These are phyloP conservation scores for Auriscalpium microsporum DNA, from an alignment of 768 basidiomycete genomes.

Conservation along the genomic window DNA sequence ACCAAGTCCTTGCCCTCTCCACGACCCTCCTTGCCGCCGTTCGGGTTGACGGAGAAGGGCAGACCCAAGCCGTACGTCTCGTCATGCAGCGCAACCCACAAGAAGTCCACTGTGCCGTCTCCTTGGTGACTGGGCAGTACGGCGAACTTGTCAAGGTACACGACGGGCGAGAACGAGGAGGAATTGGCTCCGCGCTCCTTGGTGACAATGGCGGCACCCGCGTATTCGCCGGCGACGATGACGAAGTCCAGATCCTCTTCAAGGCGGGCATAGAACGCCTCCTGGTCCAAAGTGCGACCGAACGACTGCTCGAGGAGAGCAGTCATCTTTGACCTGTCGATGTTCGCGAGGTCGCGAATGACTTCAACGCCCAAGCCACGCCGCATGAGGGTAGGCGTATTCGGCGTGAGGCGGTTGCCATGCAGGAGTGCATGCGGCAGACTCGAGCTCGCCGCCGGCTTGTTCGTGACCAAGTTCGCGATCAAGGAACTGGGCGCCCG, in stretches of 20 bases:
- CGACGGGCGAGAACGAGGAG: constrained; percentile 42
- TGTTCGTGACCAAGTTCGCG: constrained; percentile 96
- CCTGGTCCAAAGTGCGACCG: constrained; percentile 56
- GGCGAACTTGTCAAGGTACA: constrained; percentile 98
- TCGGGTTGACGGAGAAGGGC: constrained; percentile 89
- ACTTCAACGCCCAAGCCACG: constrained; percentile 84
- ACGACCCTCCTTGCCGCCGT: constrained; percentile 82
- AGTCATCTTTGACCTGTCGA: constrained; percentile 72
- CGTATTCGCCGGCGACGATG: constrained; percentile 92
- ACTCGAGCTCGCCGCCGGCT: constrained; percentile 91
- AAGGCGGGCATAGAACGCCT: constrained; percentile 73
- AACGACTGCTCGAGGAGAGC: constrained; percentile 86
- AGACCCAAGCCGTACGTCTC: constrained; percentile 96
- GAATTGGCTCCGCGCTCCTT: constrained; percentile 38
- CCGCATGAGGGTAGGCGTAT: constrained; percentile 90
- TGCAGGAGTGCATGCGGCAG: constrained; percentile 90
- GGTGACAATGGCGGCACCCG: constrained; percentile 91
- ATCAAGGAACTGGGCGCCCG: constrained; percentile 93
- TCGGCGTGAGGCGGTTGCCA: constrained; percentile 74
- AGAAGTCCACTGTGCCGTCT: constrained; percentile 97
- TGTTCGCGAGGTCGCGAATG: constrained; percentile 54
- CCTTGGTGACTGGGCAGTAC: constrained; percentile 93
- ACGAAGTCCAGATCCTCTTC: constrained; percentile 78
- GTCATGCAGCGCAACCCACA: constrained; percentile 98
- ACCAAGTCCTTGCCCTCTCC: constrained; percentile 93